Percentiles rank a stretch among this genome's conserved stretches.
Evolutionary conservation across 1,284 basidiomycete genomes (phyloP).

Genomic region (Cryptococcus neoformans): DNA sequence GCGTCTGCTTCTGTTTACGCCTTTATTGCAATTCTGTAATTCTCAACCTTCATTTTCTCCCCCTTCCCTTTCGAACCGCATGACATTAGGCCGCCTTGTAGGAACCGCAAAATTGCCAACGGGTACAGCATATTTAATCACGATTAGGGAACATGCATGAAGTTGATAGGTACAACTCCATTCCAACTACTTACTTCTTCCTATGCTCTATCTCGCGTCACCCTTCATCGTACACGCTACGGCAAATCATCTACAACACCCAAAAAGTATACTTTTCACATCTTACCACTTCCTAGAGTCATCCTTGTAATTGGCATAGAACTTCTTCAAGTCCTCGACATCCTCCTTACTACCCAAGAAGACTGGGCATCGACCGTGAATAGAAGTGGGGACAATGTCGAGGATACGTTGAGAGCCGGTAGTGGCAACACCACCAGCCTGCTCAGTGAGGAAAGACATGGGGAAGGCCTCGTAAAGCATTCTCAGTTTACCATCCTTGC

Average conservation of each 20-base stretch:
- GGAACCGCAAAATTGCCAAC: background rate
- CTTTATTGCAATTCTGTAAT: too few species aligned
- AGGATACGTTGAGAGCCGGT: constrained; percentile 90
- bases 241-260: background rate
- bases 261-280: background rate
- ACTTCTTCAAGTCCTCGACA: constrained; percentile 82
- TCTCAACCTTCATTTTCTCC: too few species aligned
- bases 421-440: constrained; percentile 95
- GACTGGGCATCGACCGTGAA: constrained; percentile 91
- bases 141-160: background rate
- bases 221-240: background rate
- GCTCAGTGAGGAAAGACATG: constrained; percentile 96
- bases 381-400: constrained; percentile 82
- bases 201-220: background rate
- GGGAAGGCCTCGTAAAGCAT: constrained; percentile 98
- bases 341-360: constrained; percentile 96
- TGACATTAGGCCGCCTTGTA: background rate
- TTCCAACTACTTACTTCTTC: background rate
- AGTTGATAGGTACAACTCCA: background rate
- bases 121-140: background rate
- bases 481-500: constrained; percentile 82
- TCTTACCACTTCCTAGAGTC: constrained; percentile 42
- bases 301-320: constrained; percentile 57
- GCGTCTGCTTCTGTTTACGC: too few species aligned
- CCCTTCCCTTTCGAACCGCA: too few species aligned